phyloP scores from a whole-genome alignment of 305 asterid genomes.

The Fraxinus greggii region DNA sequence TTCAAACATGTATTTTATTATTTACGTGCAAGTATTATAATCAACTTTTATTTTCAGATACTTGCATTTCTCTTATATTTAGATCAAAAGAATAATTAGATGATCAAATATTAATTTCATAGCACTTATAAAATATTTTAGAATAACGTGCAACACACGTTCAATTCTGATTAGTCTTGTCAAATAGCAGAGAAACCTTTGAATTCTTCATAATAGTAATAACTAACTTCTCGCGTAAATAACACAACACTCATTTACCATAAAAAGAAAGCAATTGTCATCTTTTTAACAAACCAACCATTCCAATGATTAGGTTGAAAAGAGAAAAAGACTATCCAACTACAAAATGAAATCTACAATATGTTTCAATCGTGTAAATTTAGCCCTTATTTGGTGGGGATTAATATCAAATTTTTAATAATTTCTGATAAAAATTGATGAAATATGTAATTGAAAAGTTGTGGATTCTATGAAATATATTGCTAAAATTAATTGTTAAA shows the following conservation, averaged over 20 bases:
- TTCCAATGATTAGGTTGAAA: not conserved
- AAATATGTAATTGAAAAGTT: not conserved
- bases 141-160: not conserved
- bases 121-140: no score
- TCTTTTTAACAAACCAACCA: not conserved
- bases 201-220: not conserved
- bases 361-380: not conserved
- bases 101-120: not conserved
- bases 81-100: no score
- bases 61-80: not conserved
- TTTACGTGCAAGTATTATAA: not conserved
- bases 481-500: not conserved
- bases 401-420: no score
- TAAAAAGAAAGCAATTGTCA: not conserved
- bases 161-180: not conserved
- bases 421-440: not conserved
- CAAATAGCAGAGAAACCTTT: not conserved
- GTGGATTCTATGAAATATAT: not conserved
- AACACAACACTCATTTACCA: not conserved
- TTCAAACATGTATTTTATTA: no score
- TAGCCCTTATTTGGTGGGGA: not conserved
- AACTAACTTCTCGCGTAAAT: not conserved
- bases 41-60: no score
- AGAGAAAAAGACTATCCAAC: not conserved
- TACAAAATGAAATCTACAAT: not conserved